A percentile compares a stretch with the other conserved stretches of the same genome.
These are phyloP conservation scores for Globisporangium takayamanum DNA, from an alignment of 352 stramenopile genomes.

Conservation along the genomic window DNA sequence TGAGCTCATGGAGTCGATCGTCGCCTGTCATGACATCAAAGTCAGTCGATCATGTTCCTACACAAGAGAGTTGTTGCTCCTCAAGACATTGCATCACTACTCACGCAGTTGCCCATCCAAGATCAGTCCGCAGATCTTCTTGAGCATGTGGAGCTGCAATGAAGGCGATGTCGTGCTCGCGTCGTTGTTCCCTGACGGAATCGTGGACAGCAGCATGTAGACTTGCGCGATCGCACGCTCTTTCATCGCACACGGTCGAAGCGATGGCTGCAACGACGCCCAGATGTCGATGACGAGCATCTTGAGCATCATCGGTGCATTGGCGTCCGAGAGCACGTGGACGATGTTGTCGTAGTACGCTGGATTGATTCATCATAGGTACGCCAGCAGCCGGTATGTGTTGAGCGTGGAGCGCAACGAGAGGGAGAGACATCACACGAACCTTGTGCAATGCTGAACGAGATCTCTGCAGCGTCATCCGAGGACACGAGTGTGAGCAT, in stretches of 20 bases:
- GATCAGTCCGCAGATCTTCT: constrained; percentile 2
- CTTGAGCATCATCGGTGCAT: not conserved
- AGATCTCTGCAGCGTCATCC: not conserved
- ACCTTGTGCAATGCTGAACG: constrained; percentile 1
- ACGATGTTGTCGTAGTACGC: not conserved
- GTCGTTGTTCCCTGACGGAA: not conserved
- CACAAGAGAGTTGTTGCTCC: not conserved
- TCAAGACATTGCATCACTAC: not conserved
- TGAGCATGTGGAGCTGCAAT: constrained; percentile 3
- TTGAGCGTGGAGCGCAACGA: not conserved
- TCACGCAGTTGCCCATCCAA: constrained; percentile 7
- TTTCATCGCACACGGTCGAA: constrained; percentile 10
- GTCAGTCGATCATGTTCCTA: not conserved
- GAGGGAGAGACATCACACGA: not conserved
- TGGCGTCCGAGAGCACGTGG: not conserved
- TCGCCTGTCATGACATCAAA: constrained; percentile 1
- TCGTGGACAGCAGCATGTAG: constrained; percentile 1
- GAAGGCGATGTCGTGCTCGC: not conserved
- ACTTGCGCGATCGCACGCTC: not conserved
- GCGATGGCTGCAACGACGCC: constrained; percentile 6
- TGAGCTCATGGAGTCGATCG: constrained; percentile 1
- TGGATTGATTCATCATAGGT: not conserved
- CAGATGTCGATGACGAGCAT: constrained; percentile 9
- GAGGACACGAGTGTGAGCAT: too few relatives aligned
- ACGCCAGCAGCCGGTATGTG: not conserved